Base-by-base conservation (phyloP, 176 grass and related monocot species). In the Rhynchospora pubera region DNA sequence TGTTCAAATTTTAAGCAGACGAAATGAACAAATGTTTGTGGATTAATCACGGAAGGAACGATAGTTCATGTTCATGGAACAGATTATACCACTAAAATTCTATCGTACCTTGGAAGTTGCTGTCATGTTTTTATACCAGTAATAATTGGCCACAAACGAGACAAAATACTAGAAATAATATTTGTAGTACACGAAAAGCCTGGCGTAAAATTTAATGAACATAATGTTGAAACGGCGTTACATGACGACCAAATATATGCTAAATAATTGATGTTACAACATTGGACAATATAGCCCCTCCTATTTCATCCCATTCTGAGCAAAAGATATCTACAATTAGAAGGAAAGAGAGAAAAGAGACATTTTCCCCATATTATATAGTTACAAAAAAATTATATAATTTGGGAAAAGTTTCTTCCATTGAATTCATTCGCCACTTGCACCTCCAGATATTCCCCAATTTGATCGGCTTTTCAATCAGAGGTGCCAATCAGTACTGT, bases 281-380 rank as follows among this genome's bases (percentile, higher is more conserved):
- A 46, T 82, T 67, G 62, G 66, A 80, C 24, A 19, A 19, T 32
- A 67, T 21, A 82, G 19, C 34, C 59, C 21, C 30, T 64, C 62
- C 79, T 58, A 18, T 65, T 65, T 52, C 28, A 24, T 51, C 79
- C 77, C 57, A 80, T 21, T 65, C 39, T 47, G 21, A 14, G 22
- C 21, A 62, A 82, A 66, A 66, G 23, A 67, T 82, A 82, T 82
- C 61, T 82, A 82, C 79, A 82, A 66, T 65, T 66, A 62, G 26
- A 44, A 26, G 43, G 19, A 64, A 62, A 22, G 45, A 19, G 30
- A 55, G 45, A 53, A 56, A 76, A 77, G 18, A 51, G 8, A 34
- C 5, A 19, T 12, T 26, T 60, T 79, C 28, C 47, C 24, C 77
- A 39, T 60, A 43, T 61, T 57, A 79, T 77, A 57, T 77, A 24